Base-by-base conservation (phyloP, 345 rosid genomes). In the Crucihimalaya himalaica region DNA sequence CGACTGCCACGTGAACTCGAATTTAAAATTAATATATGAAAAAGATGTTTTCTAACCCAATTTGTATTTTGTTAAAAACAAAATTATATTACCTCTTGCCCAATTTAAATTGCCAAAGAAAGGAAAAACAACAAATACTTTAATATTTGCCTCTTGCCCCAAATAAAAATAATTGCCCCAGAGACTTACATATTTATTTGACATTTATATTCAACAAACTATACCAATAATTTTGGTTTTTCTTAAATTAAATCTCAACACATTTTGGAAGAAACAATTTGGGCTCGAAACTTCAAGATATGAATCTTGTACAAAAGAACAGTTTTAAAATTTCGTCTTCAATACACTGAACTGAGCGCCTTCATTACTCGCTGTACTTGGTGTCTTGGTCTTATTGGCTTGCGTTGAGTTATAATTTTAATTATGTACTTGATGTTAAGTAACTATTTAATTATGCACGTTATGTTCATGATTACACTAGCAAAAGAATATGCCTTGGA, bases 1-100 rank as follows among this genome's bases (percentile, higher is more conserved):
- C 55, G 73, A 68, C 63, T 21, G 79, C 79, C 79, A 75, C 74
- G 79, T 68, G 74, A 60, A 60, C 69, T 21, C 79, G 56, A 67
- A 51, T 52, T 57, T 73, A 1, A 4, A 48, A 48, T 62, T 28
- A 48, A 12, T 50, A n/a, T 14, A 37, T 11, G 6, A 27, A 37
- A 37, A 57, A 4, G 4, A 23, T 59, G 1, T 47, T 51, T 25
- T 20, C 45, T 42, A 11, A 39, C 53, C 57, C 65, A 16, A 11
- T 55, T 56, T 54, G 14, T 53, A 31, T 48, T 21, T 20, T 4
- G 2, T 8, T 8, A 14, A 1, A 14, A 15, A 62, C 51, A 32
- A 23, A 23, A 23, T 23, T 23, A 23, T 23, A 23, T 23, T 23
- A 3, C 25, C 25, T 23, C n/a, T 23, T 23, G 25, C 2, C 25